Evolutionary conservation across 345 rosid species (phyloP).

Genomic region (Eucalyptus urophylla): DNA sequence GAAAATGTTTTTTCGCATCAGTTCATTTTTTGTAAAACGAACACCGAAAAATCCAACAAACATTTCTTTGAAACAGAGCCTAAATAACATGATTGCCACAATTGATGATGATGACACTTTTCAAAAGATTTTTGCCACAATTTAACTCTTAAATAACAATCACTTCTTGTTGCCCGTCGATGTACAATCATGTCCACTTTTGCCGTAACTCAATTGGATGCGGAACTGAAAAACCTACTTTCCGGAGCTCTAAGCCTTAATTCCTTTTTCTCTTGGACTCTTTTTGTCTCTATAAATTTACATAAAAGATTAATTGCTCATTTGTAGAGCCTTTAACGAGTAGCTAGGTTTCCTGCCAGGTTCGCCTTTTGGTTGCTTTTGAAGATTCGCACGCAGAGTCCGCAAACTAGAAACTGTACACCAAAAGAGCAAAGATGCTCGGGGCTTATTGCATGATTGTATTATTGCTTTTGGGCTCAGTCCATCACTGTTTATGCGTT

Average conservation of each 20-base stretch:
- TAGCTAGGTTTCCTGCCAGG: neutral
- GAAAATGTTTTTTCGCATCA: too few species aligned
- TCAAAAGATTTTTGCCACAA: neutral
- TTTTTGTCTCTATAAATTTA: neutral
- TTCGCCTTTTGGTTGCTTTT: neutral
- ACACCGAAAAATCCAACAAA: too few species aligned
- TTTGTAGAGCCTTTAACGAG: neutral
- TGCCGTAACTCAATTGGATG: neutral
- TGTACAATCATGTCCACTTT: neutral
- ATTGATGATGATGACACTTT: too few species aligned
- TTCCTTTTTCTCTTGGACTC: neutral
- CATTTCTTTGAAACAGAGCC: accelerated
- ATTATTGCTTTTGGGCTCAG: neutral
- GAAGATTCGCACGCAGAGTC: neutral
- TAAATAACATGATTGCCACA: too few species aligned
- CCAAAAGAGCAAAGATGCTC: neutral
- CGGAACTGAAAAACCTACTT: neutral
- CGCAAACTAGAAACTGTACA: neutral
- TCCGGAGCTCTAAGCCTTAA: neutral
- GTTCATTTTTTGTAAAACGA: too few species aligned
- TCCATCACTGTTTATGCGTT: neutral
- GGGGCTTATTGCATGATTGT: neutral
- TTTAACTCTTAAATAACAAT: neutral
- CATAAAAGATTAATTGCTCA: neutral
- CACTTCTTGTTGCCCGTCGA: neutral